Conservation (phyloP, 495 filamentous ascomycete genomes). For the Podospora comata region DNA sequence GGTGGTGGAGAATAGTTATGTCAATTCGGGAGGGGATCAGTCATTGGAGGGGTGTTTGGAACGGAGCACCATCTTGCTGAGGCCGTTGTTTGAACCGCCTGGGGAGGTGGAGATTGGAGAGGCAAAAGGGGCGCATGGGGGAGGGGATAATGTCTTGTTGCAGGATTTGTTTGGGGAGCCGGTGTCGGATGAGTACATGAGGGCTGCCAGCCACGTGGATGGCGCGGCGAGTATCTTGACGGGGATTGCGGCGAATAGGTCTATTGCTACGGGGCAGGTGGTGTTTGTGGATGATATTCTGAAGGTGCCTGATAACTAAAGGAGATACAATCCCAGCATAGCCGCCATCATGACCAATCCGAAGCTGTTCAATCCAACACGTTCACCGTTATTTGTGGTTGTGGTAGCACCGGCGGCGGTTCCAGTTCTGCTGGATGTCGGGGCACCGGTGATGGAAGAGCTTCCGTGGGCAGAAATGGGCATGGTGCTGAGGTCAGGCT, state of each 20-base stretch:
- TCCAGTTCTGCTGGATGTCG: not conserved
- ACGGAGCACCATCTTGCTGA: conserved; percentile 34
- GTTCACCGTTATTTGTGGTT: not conserved
- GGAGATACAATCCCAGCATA: not conserved
- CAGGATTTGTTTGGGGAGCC: conserved; percentile 47
- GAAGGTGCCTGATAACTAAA: conserved; percentile 26
- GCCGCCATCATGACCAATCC: not conserved
- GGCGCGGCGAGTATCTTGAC: conserved; percentile 56
- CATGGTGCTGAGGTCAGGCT: not conserved
- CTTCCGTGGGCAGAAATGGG: not conserved
- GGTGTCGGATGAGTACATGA: conserved; percentile 41
- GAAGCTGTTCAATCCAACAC: not conserved
- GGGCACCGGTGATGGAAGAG: not conserved
- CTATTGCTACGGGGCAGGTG: conserved; percentile 52
- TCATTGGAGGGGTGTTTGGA: conserved; percentile 44
- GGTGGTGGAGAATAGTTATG: conserved; percentile 50
- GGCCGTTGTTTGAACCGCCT: conserved; percentile 46
- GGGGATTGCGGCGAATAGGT: conserved; percentile 56
- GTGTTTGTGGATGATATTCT: conserved; percentile 46
- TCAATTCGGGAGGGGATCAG: conserved; percentile 47
- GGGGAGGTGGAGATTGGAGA: conserved; percentile 42
- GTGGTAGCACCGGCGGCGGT: not conserved
- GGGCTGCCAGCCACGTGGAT: conserved; percentile 50
- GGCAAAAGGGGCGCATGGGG: conserved; percentile 42
- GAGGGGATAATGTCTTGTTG: conserved; percentile 45